Percentiles rank a stretch among this genome's conserved stretches.
Conservation (phyloP, 345 rosid genomes). For the Syzygium grande region DNA sequence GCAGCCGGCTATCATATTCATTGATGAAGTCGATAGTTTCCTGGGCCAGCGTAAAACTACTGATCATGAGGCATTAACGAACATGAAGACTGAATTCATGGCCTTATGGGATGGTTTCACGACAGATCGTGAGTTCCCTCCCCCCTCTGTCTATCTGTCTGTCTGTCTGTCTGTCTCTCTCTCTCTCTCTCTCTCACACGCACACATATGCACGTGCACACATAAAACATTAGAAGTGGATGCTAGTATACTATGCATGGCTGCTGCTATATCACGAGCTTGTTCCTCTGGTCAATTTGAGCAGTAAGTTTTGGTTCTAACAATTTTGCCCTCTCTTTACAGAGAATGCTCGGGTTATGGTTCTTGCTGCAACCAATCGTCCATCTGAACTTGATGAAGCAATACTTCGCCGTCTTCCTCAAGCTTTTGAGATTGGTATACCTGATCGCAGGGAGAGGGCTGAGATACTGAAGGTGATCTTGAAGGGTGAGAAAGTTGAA, state of each 20-base stretch:
- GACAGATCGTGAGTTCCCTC: slow-evolving; percentile 75
- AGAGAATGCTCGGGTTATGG: slow-evolving; percentile 96
- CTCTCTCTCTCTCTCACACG: neutral
- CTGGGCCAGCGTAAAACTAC: slow-evolving; percentile 85
- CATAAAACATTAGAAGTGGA: neutral
- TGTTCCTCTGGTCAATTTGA: neutral
- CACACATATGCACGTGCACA: neutral
- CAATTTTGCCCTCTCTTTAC: slow-evolving; percentile 2
- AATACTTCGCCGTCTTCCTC: slow-evolving; percentile 89
- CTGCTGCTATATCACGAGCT: neutral
- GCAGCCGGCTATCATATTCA: slow-evolving; percentile 93
- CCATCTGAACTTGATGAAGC: slow-evolving; percentile 99
- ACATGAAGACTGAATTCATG: slow-evolving; percentile 99
- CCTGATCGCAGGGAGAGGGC: slow-evolving; percentile 72
- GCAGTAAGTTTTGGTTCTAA: neutral
- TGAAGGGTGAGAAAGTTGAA: slow-evolving; percentile 76
- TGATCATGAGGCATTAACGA: slow-evolving; percentile 86
- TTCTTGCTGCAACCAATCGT: slow-evolving; percentile 96
- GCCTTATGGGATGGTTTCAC: slow-evolving; percentile 99
- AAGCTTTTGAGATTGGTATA: slow-evolving; percentile 92
- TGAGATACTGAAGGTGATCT: slow-evolving; percentile 70
- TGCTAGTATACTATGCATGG: neutral
- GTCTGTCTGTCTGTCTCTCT: neutral
- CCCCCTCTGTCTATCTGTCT: neutral
- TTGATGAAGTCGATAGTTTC: slow-evolving; percentile 98